Evolutionary conservation across 176 grass and related monocot species (phyloP), one percentile per base, ranked within the genome.

Genomic region (Pontederia crassipes): DNA sequence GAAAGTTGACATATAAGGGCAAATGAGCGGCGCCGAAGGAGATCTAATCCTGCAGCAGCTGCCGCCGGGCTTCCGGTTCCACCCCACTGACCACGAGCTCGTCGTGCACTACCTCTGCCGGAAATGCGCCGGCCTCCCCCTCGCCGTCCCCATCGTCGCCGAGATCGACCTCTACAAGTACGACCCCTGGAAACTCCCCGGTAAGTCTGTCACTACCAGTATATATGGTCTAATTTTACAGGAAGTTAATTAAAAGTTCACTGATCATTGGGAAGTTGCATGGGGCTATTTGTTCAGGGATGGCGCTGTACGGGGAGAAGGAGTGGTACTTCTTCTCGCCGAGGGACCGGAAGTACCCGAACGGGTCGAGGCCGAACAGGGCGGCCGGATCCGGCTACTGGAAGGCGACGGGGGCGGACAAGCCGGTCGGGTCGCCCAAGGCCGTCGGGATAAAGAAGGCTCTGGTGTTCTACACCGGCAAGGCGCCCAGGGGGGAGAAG

Each of bases 101-200:
- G 87, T 85, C 40, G 68, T 49, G 76, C 92, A 97, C 87, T 97
- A 97, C 66, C 87, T 97, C 59, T 97, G 92, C 76, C 83, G 83
- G n/a, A 89, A 83, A 8, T 97, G 92, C 62, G 63, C 87, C 56
- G 74, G 78, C 3, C 57, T 78, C 54, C 74, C 92, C 72, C 77
- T 97, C 82, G 60, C 78, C 29, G 87, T 88, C n/a, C 87, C 87
- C 66, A 91, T 97, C 74, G 68, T 97, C 65, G 75, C 83, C 66
- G 92, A 97, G 84, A 80, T 97, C 73, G 92, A 97, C 69, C 80
- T 97, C 60, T 97, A 97, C 69, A 97, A 97, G 84, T 83, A 88
- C 62, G 71, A 97, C 26, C 92, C 92, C 40, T 97, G 92, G 92
- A 70, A 88, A 28, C 77, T 97, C 6, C 92, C 92, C 0, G 73